phyloP scores from a whole-genome alignment of 2,329 filamentous ascomycete genomes.

The Ceratocystis ficicola region DNA sequence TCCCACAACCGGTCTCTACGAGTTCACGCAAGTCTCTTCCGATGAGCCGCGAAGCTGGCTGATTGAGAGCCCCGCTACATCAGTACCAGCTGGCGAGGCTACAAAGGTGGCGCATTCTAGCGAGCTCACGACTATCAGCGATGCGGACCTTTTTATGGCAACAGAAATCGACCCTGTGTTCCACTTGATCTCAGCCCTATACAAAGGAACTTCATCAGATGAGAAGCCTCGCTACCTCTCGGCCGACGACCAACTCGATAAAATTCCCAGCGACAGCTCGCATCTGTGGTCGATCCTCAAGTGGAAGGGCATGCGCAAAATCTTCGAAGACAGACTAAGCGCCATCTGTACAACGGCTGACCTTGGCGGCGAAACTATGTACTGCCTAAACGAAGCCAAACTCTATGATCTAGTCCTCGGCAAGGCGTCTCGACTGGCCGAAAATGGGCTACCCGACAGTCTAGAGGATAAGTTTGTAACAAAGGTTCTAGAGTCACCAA shows the following conservation, averaged over 20 bases:
- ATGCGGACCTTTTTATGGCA: slow-evolving; percentile 66
- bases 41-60: slow-evolving; percentile 48
- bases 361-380: slow-evolving; percentile 75
- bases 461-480: slow-evolving; percentile 78
- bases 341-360: slow-evolving; percentile 71
- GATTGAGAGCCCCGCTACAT: slow-evolving; percentile 32
- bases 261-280: slow-evolving; percentile 40
- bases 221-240: slow-evolving; percentile 54
- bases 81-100: background rate
- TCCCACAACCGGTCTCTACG: slow-evolving; percentile 49
- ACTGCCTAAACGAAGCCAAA: slow-evolving; percentile 61
- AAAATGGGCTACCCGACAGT: slow-evolving; percentile 55
- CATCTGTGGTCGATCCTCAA: slow-evolving; percentile 49
- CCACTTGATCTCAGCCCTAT: slow-evolving; percentile 62
- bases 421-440: slow-evolving; percentile 62
- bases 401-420: slow-evolving; percentile 50
- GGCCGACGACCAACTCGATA: slow-evolving; percentile 60
- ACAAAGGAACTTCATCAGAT: slow-evolving; percentile 32
- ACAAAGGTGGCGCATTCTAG: background rate
- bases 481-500: slow-evolving; percentile 61
- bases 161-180: slow-evolving; percentile 79
- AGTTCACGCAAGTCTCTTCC: slow-evolving; percentile 47
- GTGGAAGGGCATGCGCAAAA: slow-evolving; percentile 35
- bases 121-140: slow-evolving; percentile 24
- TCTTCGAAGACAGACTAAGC: slow-evolving; percentile 54